phyloP scores from a whole-genome alignment of 495 filamentous ascomycete species.

The Talaromyces ruber region DNA sequence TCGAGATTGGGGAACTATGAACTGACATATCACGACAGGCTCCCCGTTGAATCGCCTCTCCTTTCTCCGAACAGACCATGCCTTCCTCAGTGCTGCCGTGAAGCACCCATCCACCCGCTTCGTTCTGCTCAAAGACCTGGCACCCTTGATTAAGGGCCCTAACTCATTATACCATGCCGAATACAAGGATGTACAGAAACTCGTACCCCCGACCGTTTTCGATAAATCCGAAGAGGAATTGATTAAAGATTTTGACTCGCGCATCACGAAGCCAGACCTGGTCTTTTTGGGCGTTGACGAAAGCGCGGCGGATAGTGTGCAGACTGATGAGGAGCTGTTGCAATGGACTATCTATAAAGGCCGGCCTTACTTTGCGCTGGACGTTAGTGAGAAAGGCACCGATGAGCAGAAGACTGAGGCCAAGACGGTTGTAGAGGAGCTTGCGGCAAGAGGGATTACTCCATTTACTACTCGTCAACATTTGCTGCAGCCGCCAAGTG shows the following conservation, averaged over 20 bases:
- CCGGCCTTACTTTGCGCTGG: conserved; percentile 77
- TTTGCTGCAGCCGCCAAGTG: conserved; percentile 44
- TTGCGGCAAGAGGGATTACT: conserved; percentile 49
- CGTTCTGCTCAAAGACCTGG: conserved; percentile 69
- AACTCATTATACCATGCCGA: conserved; percentile 52
- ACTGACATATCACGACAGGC: conserved; percentile 27
- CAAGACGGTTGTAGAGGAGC: conserved; percentile 40
- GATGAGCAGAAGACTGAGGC: conserved; percentile 37
- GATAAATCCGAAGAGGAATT: conserved; percentile 62
- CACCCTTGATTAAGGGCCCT: conserved; percentile 57
- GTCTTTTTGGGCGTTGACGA: conserved; percentile 88
- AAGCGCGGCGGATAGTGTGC: conserved; percentile 15
- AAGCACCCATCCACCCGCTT: conserved; percentile 62
- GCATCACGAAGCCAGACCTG: conserved; percentile 52
- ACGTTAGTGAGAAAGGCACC: conserved; percentile 67
- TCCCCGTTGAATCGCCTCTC: conserved; percentile 72
- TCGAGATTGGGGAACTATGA: neutral
- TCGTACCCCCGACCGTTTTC: conserved; percentile 69
- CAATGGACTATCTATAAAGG: conserved; percentile 61
- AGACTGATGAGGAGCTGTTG: conserved; percentile 34
- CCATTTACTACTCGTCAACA: conserved; percentile 54
- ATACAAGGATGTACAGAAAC: conserved; percentile 52
- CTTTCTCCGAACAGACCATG: conserved; percentile 73
- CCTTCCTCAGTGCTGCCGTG: conserved; percentile 70
- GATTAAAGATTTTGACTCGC: conserved; percentile 68